phyloP scores from a whole-genome alignment of 2,329 filamentous ascomycete species.

The Didymella arachidicola region DNA sequence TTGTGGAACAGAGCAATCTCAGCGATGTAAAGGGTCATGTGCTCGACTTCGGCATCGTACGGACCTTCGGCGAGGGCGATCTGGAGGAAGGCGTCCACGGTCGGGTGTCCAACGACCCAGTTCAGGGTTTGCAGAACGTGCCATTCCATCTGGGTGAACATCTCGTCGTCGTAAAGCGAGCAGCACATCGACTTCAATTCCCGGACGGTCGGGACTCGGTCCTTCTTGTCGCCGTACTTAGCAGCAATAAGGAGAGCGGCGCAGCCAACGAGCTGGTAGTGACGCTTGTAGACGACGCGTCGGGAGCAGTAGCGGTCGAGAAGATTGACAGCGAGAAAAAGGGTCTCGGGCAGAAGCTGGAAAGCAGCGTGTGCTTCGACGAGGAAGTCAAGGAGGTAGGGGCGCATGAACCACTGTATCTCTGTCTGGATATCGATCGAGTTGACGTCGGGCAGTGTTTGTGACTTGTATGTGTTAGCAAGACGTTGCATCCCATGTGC shows the following conservation, averaged over 20 bases:
- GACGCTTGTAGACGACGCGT: constrained; percentile 97
- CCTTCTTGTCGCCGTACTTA: constrained; percentile 99
- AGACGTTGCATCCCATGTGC: constrained; percentile 13
- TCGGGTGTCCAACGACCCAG: constrained; percentile 95
- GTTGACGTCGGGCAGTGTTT: constrained; percentile 93
- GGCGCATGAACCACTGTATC: constrained; percentile 99
- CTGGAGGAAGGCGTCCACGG: constrained; percentile 92
- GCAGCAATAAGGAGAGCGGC: constrained; percentile 94
- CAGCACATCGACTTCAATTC: constrained; percentile 99
- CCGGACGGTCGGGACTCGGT: constrained; percentile 94
- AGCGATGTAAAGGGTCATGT: constrained; percentile 92
- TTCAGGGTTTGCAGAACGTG: constrained; percentile 97
- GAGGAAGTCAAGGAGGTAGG: constrained; percentile 96
- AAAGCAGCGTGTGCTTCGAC: constrained; percentile 97
- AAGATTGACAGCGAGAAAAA: constrained; percentile 96
- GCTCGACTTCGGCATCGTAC: constrained; percentile 86
- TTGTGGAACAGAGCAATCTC: constrained; percentile 96
- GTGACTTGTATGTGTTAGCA: constrained; percentile 61
- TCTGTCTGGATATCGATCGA: constrained; percentile 99
- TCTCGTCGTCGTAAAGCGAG: constrained; percentile 96
- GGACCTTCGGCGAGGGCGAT: constrained; percentile 78
- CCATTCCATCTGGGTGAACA: constrained; percentile 99
- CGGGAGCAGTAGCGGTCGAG: constrained; percentile 98
- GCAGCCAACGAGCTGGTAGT: constrained; percentile 97
- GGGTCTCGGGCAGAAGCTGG: constrained; percentile 88